Percentiles rank a stretch among this genome's conserved stretches.
Evolutionary conservation across 495 filamentous ascomycete genomes (phyloP).

Genomic region (Aspergillus coremiiformis): DNA sequence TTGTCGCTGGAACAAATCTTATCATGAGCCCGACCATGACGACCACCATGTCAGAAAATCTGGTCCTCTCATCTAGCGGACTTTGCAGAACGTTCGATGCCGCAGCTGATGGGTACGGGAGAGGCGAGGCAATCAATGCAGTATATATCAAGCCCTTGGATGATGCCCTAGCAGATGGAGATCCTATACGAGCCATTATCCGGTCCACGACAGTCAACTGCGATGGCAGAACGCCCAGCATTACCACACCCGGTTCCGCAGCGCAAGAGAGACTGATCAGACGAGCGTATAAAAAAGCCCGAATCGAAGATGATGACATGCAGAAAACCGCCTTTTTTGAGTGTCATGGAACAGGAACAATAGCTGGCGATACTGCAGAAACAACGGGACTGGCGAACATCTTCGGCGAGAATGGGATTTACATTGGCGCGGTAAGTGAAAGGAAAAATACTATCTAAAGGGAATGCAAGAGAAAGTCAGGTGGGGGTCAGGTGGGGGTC

Average conservation of each 20-base stretch:
- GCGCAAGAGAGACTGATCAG: constrained; percentile 15
- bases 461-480: background rate
- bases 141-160: constrained; percentile 26
- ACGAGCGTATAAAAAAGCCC: constrained; percentile 24
- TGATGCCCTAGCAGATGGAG: constrained; percentile 22
- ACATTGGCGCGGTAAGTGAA: constrained; percentile 18
- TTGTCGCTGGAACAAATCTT: constrained; percentile 35
- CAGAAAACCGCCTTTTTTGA: constrained; percentile 24
- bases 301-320: constrained; percentile 11
- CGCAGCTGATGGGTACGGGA: constrained; percentile 54
- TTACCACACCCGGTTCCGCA: constrained; percentile 2
- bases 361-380: constrained; percentile 26
- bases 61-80: constrained; percentile 17
- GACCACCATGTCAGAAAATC: constrained; percentile 21
- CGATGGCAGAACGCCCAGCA: constrained; percentile 21
- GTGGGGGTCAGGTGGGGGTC: background rate
- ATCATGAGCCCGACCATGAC: constrained; percentile 30
- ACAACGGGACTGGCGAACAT: constrained; percentile 17
- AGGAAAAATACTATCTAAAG: too few species aligned
- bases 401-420: constrained; percentile 10
- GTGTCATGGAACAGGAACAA: constrained; percentile 46
- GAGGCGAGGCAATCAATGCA: constrained; percentile 46
- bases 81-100: constrained; percentile 53
- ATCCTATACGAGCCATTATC: constrained; percentile 35
- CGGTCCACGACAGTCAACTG: constrained; percentile 25